Conservation (phyloP, 2,329 filamentous ascomycete species). For the Incumbomyces delicatus region DNA sequence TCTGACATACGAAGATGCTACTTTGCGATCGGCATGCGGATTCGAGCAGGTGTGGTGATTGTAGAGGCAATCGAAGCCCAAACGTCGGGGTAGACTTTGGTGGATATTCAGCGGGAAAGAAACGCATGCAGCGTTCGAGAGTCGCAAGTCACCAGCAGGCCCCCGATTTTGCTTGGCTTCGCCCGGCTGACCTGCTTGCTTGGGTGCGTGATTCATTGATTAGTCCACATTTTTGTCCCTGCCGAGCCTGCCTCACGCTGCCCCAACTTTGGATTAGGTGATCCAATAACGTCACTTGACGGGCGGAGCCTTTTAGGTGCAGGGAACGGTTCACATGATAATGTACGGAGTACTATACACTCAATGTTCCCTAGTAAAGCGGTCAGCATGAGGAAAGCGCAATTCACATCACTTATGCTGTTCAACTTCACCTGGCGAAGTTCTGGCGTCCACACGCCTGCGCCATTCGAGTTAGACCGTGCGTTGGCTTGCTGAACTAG, state of each 20-base stretch:
- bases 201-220: too few relatives aligned
- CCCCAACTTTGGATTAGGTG: too few relatives aligned
- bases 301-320: too few relatives aligned
- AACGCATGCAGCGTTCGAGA: background rate
- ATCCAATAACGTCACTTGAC: too few relatives aligned
- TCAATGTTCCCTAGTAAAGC: background rate
- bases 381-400: background rate
- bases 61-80: conserved; percentile 19
- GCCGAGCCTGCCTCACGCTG: too few relatives aligned
- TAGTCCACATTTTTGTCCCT: too few relatives aligned
- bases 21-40: conserved; percentile 21
- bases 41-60: conserved; percentile 21
- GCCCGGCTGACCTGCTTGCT: too few relatives aligned
- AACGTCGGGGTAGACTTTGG: conserved; percentile 9
- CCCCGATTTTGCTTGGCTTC: too few relatives aligned
- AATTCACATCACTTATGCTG: too few relatives aligned
- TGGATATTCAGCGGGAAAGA: conserved; percentile 5
- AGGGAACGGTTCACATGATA: too few relatives aligned
- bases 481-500: conserved; percentile 4
- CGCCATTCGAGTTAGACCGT: background rate
- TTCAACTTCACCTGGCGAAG: background rate
- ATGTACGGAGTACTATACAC: too few relatives aligned
- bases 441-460: background rate
- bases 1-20: conserved; percentile 44
- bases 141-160: background rate